Evolutionary conservation across 352 stramenopile species (phyloP).

Genomic region (Phytophthora hybrid): DNA sequence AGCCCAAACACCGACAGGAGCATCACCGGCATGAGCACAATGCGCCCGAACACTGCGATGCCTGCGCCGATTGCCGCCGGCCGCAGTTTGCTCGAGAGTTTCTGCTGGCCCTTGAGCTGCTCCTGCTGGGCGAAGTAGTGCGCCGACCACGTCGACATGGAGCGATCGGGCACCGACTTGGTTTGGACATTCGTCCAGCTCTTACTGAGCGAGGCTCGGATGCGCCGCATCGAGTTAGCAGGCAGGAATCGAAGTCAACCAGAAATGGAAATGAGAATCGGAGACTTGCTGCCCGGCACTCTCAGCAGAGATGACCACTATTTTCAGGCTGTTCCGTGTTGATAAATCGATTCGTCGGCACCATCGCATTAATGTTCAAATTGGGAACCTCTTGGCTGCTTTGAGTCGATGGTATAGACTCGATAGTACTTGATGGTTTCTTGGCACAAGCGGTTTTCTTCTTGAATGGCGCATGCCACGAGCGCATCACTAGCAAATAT

Average conservation of each 20-base stretch:
- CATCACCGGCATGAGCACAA: slow-evolving; percentile 40
- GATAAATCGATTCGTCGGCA: background rate
- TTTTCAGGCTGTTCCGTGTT: slow-evolving; percentile 1
- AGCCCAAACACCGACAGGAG: slow-evolving; percentile 25
- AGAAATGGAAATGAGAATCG: slow-evolving; percentile 9
- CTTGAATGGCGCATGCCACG: background rate
- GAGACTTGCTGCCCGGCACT: background rate
- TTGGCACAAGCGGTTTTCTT: background rate
- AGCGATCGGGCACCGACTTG: slow-evolving; percentile 21
- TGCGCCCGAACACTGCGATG: slow-evolving; percentile 34
- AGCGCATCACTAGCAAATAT: background rate
- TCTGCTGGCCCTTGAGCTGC: slow-evolving; percentile 20
- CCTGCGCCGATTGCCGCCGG: slow-evolving; percentile 34
- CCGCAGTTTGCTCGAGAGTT: slow-evolving; percentile 27
- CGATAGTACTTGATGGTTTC: background rate
- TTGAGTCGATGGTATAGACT: background rate
- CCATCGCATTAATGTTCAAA: background rate
- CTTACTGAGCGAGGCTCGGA: background rate
- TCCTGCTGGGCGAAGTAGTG: slow-evolving; percentile 39
- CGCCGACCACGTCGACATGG: slow-evolving; percentile 32
- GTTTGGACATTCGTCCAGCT: background rate
- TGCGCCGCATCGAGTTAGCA: background rate
- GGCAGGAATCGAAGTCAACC: background rate
- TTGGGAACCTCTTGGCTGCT: background rate
- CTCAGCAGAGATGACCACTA: background rate